A percentile compares a stretch with the other conserved stretches of the same genome.
Conservation (phyloP, 306 rosid genomes). For the Astragalus glycyphyllos region DNA sequence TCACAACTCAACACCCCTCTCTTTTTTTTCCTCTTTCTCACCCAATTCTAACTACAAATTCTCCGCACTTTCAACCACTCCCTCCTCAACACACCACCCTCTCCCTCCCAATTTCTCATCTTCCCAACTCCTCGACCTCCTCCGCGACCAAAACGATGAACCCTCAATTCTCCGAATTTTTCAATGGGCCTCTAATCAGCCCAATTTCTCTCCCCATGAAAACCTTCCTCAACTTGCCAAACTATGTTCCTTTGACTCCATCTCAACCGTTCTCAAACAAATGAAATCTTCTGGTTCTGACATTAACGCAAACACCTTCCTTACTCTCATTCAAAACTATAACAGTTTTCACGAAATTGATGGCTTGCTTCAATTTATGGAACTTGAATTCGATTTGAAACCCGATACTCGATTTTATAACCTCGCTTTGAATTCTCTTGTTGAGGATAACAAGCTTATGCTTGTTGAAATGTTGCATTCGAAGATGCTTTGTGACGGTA, state of each 20-base stretch:
- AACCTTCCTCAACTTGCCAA: slow-evolving; percentile 62
- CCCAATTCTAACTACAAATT: slow-evolving; percentile 41
- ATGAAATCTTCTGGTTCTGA: slow-evolving; percentile 50
- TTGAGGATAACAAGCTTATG: slow-evolving; percentile 70
- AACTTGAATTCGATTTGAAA: slow-evolving; percentile 59
- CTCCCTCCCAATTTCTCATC: slow-evolving; percentile 69
- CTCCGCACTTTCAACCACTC: slow-evolving; percentile 33
- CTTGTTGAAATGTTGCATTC: slow-evolving; percentile 70
- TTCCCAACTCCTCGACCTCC: slow-evolving; percentile 70
- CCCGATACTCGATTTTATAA: slow-evolving; percentile 72
- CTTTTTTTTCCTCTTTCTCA: slow-evolving; percentile 38
- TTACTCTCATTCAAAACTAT: slow-evolving; percentile 56
- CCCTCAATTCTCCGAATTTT: slow-evolving; percentile 67
- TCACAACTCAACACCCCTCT: slow-evolving; percentile 35
- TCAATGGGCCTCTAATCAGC: slow-evolving; percentile 79
- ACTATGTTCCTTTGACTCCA: slow-evolving; percentile 61
- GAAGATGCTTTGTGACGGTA: slow-evolving; percentile 54
- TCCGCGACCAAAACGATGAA: slow-evolving; percentile 72
- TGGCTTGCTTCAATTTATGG: slow-evolving; percentile 52
- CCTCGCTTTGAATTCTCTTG: slow-evolving; percentile 64
- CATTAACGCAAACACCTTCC: slow-evolving; percentile 52
- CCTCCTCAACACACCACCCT: slow-evolving; percentile 53
- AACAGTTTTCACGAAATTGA: slow-evolving; percentile 57
- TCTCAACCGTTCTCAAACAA: slow-evolving; percentile 51
- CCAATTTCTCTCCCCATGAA: slow-evolving; percentile 66